Evolutionary conservation across 2,329 filamentous ascomycete genomes (phyloP).

Genomic region (Aspergillus spinulosporus): DNA sequence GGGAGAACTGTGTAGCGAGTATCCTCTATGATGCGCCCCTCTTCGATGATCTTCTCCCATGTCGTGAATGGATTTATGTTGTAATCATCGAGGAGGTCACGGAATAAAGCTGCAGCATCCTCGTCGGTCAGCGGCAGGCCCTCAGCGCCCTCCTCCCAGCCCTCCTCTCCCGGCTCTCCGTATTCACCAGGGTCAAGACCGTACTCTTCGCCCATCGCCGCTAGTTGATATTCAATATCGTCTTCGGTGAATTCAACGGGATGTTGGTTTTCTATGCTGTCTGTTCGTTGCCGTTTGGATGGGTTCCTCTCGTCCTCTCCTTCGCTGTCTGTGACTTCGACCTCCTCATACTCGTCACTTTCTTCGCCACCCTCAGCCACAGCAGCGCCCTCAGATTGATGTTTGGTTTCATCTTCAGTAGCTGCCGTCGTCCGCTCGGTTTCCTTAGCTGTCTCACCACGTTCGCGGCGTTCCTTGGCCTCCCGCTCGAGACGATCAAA

Average conservation of each 20-base stretch:
- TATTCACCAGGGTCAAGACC: slow-evolving; percentile 76
- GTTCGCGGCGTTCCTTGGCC: slow-evolving; percentile 42
- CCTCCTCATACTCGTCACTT: slow-evolving; percentile 74
- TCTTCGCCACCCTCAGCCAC: slow-evolving; percentile 46
- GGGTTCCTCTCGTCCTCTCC: slow-evolving; percentile 55
- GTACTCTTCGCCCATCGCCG: slow-evolving; percentile 84
- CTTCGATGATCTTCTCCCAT: slow-evolving; percentile 87
- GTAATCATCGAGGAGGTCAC: slow-evolving; percentile 80
- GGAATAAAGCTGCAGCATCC: slow-evolving; percentile 77
- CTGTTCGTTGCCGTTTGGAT: slow-evolving; percentile 54
- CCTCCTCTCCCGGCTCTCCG: slow-evolving; percentile 58
- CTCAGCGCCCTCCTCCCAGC: slow-evolving; percentile 70
- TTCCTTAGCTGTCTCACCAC: slow-evolving; percentile 15
- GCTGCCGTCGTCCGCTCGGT: slow-evolving; percentile 19
- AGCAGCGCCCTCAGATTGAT: slow-evolving; percentile 22
- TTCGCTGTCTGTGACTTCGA: slow-evolving; percentile 68
- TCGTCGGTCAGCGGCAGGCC: slow-evolving; percentile 70
- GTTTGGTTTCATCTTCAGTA: slow-evolving; percentile 9
- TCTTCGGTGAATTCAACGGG: slow-evolving; percentile 85
- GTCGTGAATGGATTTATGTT: slow-evolving; percentile 82
- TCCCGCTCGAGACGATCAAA: slow-evolving; percentile 73
- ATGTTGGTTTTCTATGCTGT: slow-evolving; percentile 50
- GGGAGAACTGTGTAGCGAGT: slow-evolving; percentile 78
- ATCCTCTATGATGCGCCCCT: slow-evolving; percentile 79
- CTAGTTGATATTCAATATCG: slow-evolving; percentile 89